A percentile compares a stretch with the other conserved stretches of the same genome.
These are phyloP conservation scores for Elsinoe perseae DNA, from an alignment of 2,329 filamentous ascomycete species.

Conservation along the genomic window DNA sequence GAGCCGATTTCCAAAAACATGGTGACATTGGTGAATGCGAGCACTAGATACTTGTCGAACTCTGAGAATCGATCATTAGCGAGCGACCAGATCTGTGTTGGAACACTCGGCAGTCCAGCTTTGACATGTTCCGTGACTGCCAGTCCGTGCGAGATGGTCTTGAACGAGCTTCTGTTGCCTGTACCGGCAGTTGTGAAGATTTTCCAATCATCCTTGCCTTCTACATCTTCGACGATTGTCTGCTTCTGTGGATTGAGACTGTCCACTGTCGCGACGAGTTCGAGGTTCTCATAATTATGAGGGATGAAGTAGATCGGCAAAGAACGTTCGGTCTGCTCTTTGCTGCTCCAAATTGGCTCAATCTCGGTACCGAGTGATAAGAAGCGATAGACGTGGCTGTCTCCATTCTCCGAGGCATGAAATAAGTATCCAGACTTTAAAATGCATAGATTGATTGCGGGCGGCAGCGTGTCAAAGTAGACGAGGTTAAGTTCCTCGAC, in stretches of 20 bases:
- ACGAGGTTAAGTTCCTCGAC: constrained; percentile 84
- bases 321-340: constrained; percentile 67
- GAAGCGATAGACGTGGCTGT: constrained; percentile 93
- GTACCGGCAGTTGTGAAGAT: constrained; percentile 90
- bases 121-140: constrained; percentile 95
- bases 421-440: constrained; percentile 94
- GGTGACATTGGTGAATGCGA: constrained; percentile 84
- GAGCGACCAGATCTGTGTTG: constrained; percentile 89
- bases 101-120: constrained; percentile 80
- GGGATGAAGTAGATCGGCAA: constrained; percentile 80
- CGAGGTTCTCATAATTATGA: constrained; percentile 70
- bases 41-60: constrained; percentile 89
- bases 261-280: constrained; percentile 74
- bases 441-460: constrained; percentile 81
- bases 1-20: constrained; percentile 92
- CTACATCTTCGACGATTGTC: constrained; percentile 84
- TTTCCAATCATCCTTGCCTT: constrained; percentile 87
- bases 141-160: constrained; percentile 84
- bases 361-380: constrained; percentile 93
- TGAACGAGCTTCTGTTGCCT: constrained; percentile 80
- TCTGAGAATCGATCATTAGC: constrained; percentile 75
- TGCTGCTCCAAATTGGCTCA: constrained; percentile 77
- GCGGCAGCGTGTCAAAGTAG: constrained; percentile 93
- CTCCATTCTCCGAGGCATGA: constrained; percentile 83
- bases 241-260: constrained; percentile 88